Evolutionary conservation across 2,329 filamentous ascomycete genomes (phyloP).

Genomic region (Scortechinia acanthostroma): DNA sequence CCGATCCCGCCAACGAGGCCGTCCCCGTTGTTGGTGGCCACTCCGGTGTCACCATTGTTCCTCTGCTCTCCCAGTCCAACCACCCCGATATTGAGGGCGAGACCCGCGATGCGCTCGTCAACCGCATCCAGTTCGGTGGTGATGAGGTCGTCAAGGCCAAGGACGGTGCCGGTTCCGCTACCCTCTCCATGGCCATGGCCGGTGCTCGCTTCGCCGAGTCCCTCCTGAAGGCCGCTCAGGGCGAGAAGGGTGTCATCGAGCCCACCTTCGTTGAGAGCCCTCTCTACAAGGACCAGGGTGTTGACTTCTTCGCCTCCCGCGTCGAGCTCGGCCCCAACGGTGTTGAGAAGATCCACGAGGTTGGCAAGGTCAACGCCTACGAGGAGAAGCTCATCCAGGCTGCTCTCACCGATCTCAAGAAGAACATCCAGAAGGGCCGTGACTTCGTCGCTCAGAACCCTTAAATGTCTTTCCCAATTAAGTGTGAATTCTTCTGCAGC

Average conservation of each 20-base stretch:
- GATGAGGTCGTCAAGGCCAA: slow-evolving; percentile 83
- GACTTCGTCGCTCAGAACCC: slow-evolving; percentile 1
- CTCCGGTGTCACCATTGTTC: slow-evolving; percentile 73
- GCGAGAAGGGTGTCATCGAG: slow-evolving; percentile 67
- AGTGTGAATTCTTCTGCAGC: too few species aligned
- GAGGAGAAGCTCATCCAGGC: slow-evolving; percentile 66
- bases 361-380: slow-evolving; percentile 59
- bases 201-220: slow-evolving; percentile 54
- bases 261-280: slow-evolving; percentile 68
- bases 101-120: slow-evolving; percentile 43
- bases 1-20: slow-evolving; percentile 64
- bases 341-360: slow-evolving; percentile 64
- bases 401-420: slow-evolving; percentile 51
- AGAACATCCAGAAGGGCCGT: slow-evolving; percentile 8
- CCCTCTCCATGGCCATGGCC: slow-evolving; percentile 79
- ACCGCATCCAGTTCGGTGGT: slow-evolving; percentile 73
- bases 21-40: slow-evolving; percentile 72
- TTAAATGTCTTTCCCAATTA: not conserved
- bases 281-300: slow-evolving; percentile 68
- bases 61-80: slow-evolving; percentile 66
- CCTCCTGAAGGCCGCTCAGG: slow-evolving; percentile 65
- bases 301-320: slow-evolving; percentile 42
- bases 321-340: slow-evolving; percentile 70
- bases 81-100: slow-evolving; percentile 54
- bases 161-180: slow-evolving; percentile 75